Base-by-base conservation (phyloP, 192 early-diverging fungal species). In the Paraglomus brasilianum region DNA sequence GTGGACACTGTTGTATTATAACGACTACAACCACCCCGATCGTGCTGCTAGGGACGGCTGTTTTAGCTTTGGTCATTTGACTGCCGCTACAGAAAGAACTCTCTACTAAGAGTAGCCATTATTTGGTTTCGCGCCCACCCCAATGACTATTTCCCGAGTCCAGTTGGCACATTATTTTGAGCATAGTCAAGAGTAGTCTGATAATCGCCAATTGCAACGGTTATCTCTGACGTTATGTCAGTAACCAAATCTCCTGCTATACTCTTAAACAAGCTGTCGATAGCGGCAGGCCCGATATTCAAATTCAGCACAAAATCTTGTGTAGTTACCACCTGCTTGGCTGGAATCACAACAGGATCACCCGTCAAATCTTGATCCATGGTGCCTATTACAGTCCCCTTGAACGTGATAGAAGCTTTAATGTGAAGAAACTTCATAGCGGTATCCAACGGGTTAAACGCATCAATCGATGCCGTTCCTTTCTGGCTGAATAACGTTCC, bases 401-500 rank as follows among this genome's bases (percentile, higher is more conserved):
- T 13, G 2, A 17, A 21, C 30, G 22, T 43, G 36, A 69, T 36
- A 1, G 15, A 48, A 30, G 67, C 40, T 43, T 58, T 8, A 10
- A 69, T 69, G 17, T 69, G 22, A 11, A 58, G 39, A 43, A 69
- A 58, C 48, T 46, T 69, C 10, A 69, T 58, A 17, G 42, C 40
- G 10, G 67, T 69, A 17, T 57, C 67, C 15, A 69, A 46, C 24
- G 67, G 67, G 56, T 69, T 69, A 46, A 43, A 69, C 39, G 51
- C 42, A 46, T 69, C 67, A 45, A 69, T 53, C 30, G 67, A 44
- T 3, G 67, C 53, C 24, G 51, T 69, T 5, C 53, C 67, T 44
- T 69, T 69, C 40, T 19, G 14, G 40, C 42, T 38, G 40, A 69
- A 58, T 48, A 69, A 5, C 15, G 53, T 58, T 10, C 48, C 39